Base-by-base conservation (phyloP, 75 land plant genomes). In the Cryptomeria japonica region DNA sequence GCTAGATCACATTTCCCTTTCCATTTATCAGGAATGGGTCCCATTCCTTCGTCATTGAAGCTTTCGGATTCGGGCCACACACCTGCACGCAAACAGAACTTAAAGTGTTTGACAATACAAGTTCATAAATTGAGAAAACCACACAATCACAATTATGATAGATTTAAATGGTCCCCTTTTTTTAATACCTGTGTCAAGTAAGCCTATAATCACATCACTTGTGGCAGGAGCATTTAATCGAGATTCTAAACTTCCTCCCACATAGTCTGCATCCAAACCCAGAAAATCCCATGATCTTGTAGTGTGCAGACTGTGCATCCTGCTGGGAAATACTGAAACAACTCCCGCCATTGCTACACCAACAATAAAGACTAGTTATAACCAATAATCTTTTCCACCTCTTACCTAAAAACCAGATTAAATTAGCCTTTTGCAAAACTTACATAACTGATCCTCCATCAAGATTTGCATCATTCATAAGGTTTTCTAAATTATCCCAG, bases 281-380 rank as follows among this genome's bases (percentile, higher is more conserved):
- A 94, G 53, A 58, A 91, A 94, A 49, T 94, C 94, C 95, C 95
- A 93, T 56, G 95, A 93, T 83, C 93, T 92, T 38, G 95, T 94
- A 19, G 95, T 94, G 38, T 89, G 93, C 18, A 88, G 87, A 55
- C 88, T 73, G 36, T 83, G 64, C 76, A 73, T 90, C 75, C 61
- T 87, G 86, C 90, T 91, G 2, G 91, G 93, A 73, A 94, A 93
- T 38, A 91, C 92, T 36, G 95, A 94, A 25, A 93, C 87, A 14
- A 94, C 93, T n/a, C 88, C 93, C 22, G 88, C 83, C 93, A 90
- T 89, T 55, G 86, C 95, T 94, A 90, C 80, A 16, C 25, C 37
- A 86, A 86, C n/a, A 86, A 75, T 3, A 11, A 75, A 34, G 77
- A 75, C 13, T 14, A 0, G 13, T 9, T 34, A 32, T 34, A 9